Conservation (phyloP, 805 yeast genomes). For the Ogataea pini region DNA sequence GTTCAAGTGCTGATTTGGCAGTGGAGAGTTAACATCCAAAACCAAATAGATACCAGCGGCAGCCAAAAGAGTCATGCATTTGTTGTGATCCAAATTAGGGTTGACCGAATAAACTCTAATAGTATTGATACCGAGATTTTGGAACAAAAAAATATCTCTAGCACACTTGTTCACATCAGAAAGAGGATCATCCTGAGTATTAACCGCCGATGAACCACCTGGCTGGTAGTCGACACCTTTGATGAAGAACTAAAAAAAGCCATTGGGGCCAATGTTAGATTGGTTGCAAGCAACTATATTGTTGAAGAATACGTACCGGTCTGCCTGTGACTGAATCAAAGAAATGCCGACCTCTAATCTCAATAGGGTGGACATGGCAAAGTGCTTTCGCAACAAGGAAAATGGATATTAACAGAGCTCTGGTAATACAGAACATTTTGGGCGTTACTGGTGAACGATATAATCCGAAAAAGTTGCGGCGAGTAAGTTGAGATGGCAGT, state of each 20-base stretch:
- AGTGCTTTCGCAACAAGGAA: conserved; percentile 9
- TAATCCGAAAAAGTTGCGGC: neutral
- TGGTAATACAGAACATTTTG: conserved; percentile 4
- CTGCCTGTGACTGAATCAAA: conserved; percentile 71
- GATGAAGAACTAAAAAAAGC: conserved; percentile 55
- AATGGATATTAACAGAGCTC: conserved; percentile 8
- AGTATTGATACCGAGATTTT: conserved; percentile 82
- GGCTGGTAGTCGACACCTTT: conserved; percentile 96
- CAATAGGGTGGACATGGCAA: conserved; percentile 57
- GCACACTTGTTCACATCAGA: conserved; percentile 73
- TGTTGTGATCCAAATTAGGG: conserved; percentile 79
- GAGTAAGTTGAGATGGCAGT: neutral
- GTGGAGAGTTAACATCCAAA: conserved; percentile 88
- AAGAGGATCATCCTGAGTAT: conserved; percentile 64
- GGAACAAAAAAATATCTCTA: conserved; percentile 79
- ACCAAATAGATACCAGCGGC: conserved; percentile 90
- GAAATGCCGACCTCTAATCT: conserved; percentile 68
- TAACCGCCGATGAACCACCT: conserved; percentile 84
- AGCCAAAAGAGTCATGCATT: conserved; percentile 89
- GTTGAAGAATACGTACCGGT: conserved; percentile 49
- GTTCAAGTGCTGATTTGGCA: conserved; percentile 74
- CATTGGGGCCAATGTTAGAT: neutral
- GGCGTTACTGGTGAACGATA: neutral
- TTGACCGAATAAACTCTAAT: conserved; percentile 86
- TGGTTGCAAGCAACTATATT: neutral